Evolutionary conservation across 2,329 filamentous ascomycete species (phyloP).

Genomic region (Parastagonospora nodorum): DNA sequence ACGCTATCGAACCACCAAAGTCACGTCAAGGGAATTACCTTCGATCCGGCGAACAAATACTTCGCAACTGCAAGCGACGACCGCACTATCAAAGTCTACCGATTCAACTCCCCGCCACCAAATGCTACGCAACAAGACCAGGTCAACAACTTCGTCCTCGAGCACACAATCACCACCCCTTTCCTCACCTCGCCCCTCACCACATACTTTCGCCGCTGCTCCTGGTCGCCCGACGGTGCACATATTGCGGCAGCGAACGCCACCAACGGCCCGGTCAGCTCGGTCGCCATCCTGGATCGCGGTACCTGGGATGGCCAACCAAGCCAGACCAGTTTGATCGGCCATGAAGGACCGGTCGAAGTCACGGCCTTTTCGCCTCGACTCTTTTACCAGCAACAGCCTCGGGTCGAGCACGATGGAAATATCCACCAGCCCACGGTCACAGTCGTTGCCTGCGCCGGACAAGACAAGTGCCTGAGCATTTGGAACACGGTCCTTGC

Average conservation of each 20-base stretch:
- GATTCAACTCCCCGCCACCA: constrained; percentile 83
- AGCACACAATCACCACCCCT: constrained; percentile 85
- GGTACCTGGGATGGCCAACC: constrained; percentile 78
- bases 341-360: constrained; percentile 94
- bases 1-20: constrained; percentile 90
- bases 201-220: constrained; percentile 94
- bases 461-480: constrained; percentile 93
- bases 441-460: constrained; percentile 94
- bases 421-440: constrained; percentile 62
- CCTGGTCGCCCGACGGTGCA: constrained; percentile 96
- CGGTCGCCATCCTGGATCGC: constrained; percentile 92
- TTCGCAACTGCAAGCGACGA: constrained; percentile 98
- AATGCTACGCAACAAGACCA: constrained; percentile 95
- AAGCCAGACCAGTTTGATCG: constrained; percentile 85
- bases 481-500: constrained; percentile 98
- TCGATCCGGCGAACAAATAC: constrained; percentile 98
- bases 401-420: constrained; percentile 56
- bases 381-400: constrained; percentile 76
- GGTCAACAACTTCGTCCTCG: constrained; percentile 93
- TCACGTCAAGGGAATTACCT: constrained; percentile 98
- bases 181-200: constrained; percentile 93
- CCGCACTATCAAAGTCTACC: constrained; percentile 93
- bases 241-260: constrained; percentile 97
- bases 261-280: constrained; percentile 95
- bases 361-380: constrained; percentile 96